phyloP scores from a whole-genome alignment of 495 filamentous ascomycete species.

The Penicillium canariense region DNA sequence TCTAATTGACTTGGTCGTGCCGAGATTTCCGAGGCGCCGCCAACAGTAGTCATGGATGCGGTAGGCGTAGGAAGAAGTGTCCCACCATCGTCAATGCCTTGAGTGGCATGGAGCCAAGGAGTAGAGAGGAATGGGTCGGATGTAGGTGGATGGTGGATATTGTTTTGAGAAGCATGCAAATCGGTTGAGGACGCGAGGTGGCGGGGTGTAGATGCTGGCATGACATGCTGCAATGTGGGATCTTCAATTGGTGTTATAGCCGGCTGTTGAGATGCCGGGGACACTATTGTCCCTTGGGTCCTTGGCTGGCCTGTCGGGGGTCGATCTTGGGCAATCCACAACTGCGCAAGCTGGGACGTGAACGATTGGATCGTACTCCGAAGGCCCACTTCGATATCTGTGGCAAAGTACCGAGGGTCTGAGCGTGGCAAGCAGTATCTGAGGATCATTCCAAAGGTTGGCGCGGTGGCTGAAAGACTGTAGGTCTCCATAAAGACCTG shows the following conservation, averaged over 20 bases:
- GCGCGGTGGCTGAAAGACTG: conserved; percentile 36
- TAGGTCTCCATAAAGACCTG: conserved; percentile 41
- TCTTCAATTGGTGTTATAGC: conserved; percentile 9
- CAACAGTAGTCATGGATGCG: conserved; percentile 31
- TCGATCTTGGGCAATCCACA: conserved; percentile 27
- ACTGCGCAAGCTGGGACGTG: conserved; percentile 33
- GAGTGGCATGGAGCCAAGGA: conserved; percentile 33
- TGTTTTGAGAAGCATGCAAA: conserved; percentile 6
- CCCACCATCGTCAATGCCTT: conserved; percentile 29
- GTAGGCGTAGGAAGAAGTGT: conserved; percentile 33
- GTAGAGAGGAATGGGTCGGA: conserved; percentile 30
- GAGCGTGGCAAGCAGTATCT: conserved; percentile 23
- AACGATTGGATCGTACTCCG: conserved; percentile 31
- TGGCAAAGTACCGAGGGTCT: conserved; percentile 6
- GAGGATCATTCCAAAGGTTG: conserved; percentile 37
- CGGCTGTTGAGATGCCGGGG: conserved; percentile 15
- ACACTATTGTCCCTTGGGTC: conserved; percentile 2
- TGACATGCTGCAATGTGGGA: conserved; percentile 2
- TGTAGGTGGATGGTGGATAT: conserved; percentile 4
- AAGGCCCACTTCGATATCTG: conserved; percentile 32
- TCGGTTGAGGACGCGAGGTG: conserved; percentile 7
- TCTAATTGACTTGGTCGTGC: conserved; percentile 24
- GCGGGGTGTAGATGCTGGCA: conserved; percentile 9
- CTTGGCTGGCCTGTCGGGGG: conserved; percentile 6
- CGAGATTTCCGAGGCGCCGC: conserved; percentile 22